A percentile compares a stretch with the other conserved stretches of the same genome.
These are phyloP conservation scores for Luzula sylvatica DNA, from an alignment of 176 grass and related monocot genomes.

Conservation along the genomic window DNA sequence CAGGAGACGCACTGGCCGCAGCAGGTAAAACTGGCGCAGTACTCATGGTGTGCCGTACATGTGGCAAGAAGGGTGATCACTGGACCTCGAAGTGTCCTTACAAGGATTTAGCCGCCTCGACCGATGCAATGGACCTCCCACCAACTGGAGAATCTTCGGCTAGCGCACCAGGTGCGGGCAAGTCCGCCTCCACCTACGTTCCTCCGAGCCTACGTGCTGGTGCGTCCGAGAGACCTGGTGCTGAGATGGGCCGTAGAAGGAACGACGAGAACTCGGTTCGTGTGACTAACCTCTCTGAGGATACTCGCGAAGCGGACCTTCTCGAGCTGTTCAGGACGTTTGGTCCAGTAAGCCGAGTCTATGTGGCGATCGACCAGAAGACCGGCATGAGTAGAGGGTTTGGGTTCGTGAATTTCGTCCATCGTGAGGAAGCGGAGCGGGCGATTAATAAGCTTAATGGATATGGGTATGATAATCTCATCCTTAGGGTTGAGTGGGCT, in stretches of 20 bases:
- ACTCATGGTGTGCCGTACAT: slow-evolving; percentile 84
- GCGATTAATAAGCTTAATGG: slow-evolving; percentile 88
- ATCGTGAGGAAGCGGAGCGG: slow-evolving; percentile 69
- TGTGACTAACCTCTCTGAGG: slow-evolving; percentile 79
- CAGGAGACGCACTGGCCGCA: slow-evolving; percentile 31
- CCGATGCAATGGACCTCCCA: slow-evolving; percentile 37
- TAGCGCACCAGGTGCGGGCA: slow-evolving; percentile 23
- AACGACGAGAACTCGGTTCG: slow-evolving; percentile 78
- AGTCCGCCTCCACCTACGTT: slow-evolving; percentile 56
- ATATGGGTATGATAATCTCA: slow-evolving; percentile 87
- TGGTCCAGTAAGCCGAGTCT: slow-evolving; percentile 68
- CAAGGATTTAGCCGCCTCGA: slow-evolving; percentile 47
- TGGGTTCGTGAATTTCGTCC: slow-evolving; percentile 67
- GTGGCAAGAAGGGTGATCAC: slow-evolving; percentile 75
- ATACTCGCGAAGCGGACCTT: slow-evolving; percentile 59
- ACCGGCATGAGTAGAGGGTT: slow-evolving; percentile 59
- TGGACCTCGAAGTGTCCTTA: slow-evolving; percentile 76
- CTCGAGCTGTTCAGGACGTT: slow-evolving; percentile 61
- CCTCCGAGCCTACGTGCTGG: slow-evolving; percentile 72
- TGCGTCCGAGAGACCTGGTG: slow-evolving; percentile 24
- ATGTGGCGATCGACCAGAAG: slow-evolving; percentile 70
- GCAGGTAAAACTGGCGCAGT: slow-evolving; percentile 38
- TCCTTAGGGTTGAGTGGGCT: slow-evolving; percentile 78
- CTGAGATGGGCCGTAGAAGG: slow-evolving; percentile 45
- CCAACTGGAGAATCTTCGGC: slow-evolving; percentile 24